These are phyloP conservation scores for Teratosphaeria gauchensis DNA, from an alignment of 2,329 filamentous ascomycete genomes.

Conservation along the genomic window DNA sequence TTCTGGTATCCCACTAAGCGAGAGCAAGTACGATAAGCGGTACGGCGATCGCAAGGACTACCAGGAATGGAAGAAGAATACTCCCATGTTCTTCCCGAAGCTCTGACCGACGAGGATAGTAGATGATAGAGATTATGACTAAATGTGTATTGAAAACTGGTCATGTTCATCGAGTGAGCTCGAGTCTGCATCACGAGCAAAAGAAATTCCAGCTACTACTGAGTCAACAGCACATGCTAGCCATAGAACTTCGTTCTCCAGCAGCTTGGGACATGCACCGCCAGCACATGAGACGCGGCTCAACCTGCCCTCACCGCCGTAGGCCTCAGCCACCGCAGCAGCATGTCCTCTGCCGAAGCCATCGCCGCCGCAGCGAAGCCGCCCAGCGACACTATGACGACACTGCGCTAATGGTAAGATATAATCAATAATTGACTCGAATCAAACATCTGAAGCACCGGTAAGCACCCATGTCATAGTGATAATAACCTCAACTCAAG, in stretches of 20 bases:
- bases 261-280: background rate
- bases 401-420: background rate
- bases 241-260: background rate
- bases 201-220: background rate
- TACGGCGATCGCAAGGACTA: slow-evolving; percentile 58
- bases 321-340: background rate
- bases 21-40: slow-evolving; percentile 57
- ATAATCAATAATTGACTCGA: background rate
- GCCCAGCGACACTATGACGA: background rate
- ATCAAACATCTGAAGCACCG: background rate
- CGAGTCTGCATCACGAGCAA: background rate
- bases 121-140: background rate
- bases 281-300: background rate
- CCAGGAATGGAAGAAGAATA: slow-evolving; percentile 57
- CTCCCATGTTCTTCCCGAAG: slow-evolving; percentile 55
- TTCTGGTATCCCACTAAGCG: slow-evolving; percentile 53
- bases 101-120: slow-evolving; percentile 27
- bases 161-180: background rate
- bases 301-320: background rate
- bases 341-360: background rate
- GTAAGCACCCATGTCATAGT: background rate
- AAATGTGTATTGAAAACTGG: background rate
- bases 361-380: background rate
- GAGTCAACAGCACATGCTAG: background rate
- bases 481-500: background rate